Percentiles rank a stretch among this genome's conserved stretches.
Conservation (phyloP, 1,284 basidiomycete genomes). For the Ustilago shanxiensis region DNA sequence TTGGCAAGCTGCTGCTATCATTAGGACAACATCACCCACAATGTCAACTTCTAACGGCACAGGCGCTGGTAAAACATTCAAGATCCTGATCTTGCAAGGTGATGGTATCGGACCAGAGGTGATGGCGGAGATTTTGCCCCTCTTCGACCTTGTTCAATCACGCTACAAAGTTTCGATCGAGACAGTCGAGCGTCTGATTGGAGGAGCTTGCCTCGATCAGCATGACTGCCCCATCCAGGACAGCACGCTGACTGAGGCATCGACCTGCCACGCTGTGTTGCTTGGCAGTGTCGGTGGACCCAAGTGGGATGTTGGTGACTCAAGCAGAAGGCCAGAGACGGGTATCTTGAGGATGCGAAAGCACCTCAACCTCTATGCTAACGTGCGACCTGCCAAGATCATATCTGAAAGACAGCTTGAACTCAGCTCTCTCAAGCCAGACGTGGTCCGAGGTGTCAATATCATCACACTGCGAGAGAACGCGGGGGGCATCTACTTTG, state of each 20-base stretch:
- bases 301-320: slow-evolving; percentile 86
- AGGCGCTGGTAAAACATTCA: slow-evolving; percentile 67
- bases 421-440: slow-evolving; percentile 87
- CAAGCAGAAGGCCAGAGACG: slow-evolving; percentile 88
- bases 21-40: slow-evolving; percentile 1
- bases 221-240: slow-evolving; percentile 46
- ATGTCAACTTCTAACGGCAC: slow-evolving; percentile 12
- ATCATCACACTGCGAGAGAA: slow-evolving; percentile 95
- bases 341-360: slow-evolving; percentile 91
- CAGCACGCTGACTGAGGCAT: slow-evolving; percentile 87
- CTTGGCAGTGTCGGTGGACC: slow-evolving; percentile 94
- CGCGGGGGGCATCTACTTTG: slow-evolving; percentile 78
- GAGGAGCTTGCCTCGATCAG: slow-evolving; percentile 37
- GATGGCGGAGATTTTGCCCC: slow-evolving; percentile 83
- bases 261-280: slow-evolving; percentile 62
- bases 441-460: slow-evolving; percentile 85
- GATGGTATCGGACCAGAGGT: slow-evolving; percentile 99
- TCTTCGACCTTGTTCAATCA: slow-evolving; percentile 81
- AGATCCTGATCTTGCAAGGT: slow-evolving; percentile 87
- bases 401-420: slow-evolving; percentile 87
- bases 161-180: slow-evolving; percentile 78
- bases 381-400: slow-evolving; percentile 95
- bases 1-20: no score
- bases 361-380: slow-evolving; percentile 91
- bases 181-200: slow-evolving; percentile 24